Evolutionary conservation across 2,329 filamentous ascomycete species (phyloP).

Genomic region (Leptographium wingfieldii): DNA sequence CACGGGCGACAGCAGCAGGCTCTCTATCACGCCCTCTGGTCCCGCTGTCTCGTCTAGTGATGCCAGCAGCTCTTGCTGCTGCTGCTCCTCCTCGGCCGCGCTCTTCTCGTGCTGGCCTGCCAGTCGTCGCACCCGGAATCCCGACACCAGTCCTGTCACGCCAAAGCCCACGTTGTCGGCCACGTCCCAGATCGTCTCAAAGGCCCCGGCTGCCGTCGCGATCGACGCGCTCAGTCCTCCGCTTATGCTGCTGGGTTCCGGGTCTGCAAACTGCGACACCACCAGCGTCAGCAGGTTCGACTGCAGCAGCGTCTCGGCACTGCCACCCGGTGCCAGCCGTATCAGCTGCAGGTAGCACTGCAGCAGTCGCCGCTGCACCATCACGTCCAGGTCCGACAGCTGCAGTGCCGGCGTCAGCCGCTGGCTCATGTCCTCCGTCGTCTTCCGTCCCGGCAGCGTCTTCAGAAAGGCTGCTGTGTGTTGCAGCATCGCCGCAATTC

Average conservation of each 20-base stretch:
- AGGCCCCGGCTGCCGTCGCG: constrained; percentile 75
- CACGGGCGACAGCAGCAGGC: constrained; percentile 53
- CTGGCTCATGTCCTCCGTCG: constrained; percentile 74
- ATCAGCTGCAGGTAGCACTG: constrained; percentile 92
- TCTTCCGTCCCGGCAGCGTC: constrained; percentile 70
- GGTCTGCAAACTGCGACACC: constrained; percentile 84
- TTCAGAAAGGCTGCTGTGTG: constrained; percentile 87
- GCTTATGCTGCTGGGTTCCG: constrained; percentile 63
- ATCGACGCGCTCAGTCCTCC: constrained; percentile 65
- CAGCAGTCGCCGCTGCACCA: constrained; percentile 84
- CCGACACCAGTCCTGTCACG: constrained; percentile 70
- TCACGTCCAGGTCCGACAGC: constrained; percentile 77
- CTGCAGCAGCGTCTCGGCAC: constrained; percentile 75
- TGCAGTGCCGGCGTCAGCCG: constrained; percentile 76
- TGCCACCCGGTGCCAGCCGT: constrained; percentile 72
- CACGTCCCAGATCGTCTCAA: constrained; percentile 70
- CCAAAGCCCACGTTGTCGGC: constrained; percentile 92
- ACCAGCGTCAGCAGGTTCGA: constrained; percentile 84
- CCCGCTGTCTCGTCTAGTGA: constrained; percentile 38
- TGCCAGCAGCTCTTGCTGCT: constrained; percentile 17
- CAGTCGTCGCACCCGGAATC: constrained; percentile 59
- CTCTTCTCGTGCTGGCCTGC: constrained; percentile 52
- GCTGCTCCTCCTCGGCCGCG: constrained; percentile 18
- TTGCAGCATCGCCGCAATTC: constrained; percentile 87
- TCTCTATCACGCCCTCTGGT: constrained; percentile 53